Conservation (phyloP, 1,139 yeast genomes). For the Geotrichum aggregatum region DNA sequence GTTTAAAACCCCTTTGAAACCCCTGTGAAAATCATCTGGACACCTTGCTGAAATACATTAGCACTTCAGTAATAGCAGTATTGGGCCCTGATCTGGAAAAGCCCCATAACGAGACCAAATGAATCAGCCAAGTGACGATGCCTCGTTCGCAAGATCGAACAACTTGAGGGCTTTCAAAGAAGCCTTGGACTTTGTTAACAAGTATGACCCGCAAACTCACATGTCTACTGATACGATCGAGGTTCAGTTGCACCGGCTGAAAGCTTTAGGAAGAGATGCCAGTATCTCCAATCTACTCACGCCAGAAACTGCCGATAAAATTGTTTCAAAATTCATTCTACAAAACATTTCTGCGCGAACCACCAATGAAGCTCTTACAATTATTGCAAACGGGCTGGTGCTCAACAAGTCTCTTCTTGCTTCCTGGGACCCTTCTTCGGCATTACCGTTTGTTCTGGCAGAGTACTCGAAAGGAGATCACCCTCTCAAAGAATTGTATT, state of each 20-base stretch:
- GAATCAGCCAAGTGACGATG: background rate
- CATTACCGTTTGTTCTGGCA: slow-evolving; percentile 17
- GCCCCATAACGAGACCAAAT: background rate
- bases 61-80: background rate
- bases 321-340: slow-evolving; percentile 10
- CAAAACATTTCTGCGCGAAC: slow-evolving; percentile 9
- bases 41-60: too few species aligned
- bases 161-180: background rate
- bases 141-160: background rate
- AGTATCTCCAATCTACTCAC: slow-evolving; percentile 4
- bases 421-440: slow-evolving; percentile 19
- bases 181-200: background rate
- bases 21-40: too few species aligned
- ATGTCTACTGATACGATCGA: background rate
- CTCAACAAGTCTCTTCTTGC: slow-evolving; percentile 23
- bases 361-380: slow-evolving; percentile 26
- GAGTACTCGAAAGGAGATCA: slow-evolving; percentile 16
- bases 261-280: slow-evolving; percentile 13
- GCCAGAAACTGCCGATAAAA: background rate
- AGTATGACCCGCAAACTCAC: background rate
- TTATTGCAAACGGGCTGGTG: slow-evolving; percentile 30
- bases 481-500: slow-evolving; percentile 14
- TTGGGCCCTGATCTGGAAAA: background rate
- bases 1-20: too few species aligned
- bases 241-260: slow-evolving; percentile 6